Evolutionary conservation across 352 stramenopile genomes (phyloP), one percentile per base, ranked within the genome.

Genomic region (Pythium vanterpoolii): DNA sequence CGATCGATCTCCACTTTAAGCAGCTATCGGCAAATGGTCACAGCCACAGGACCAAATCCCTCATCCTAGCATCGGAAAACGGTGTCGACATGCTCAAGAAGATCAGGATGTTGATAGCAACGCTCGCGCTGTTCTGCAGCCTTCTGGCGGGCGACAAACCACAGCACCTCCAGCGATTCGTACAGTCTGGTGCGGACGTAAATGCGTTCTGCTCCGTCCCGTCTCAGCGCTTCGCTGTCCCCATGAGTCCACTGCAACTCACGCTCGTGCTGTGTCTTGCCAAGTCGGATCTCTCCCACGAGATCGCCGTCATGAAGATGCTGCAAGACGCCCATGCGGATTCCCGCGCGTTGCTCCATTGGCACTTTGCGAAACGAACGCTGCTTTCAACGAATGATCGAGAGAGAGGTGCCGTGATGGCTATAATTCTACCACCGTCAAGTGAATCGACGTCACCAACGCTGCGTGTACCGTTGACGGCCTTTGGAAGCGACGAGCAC

Each of bases 1-100:
- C 68, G 16, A 26, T 90, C 23, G 73, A 74, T 30, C 60, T 88
- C 13, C 71, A 86, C 42, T 90, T 90, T 53, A 77, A 82, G 52
- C 58, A 76, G 27, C 13, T 67, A 8, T 40, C 62, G 14, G 23
- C 69, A 18, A 69, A 55, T 16, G 56, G 68, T 39, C n/a, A 50
- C 16, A 69, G 62, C 6, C 62, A 83, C 43, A 72, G 76, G 9
- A 77, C 75, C 43, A 88, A 83, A 56, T 72, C 73, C 14, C 64
- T 90, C 13, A 66, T 79, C 7, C 58, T 90, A 4, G 73, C 70
- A 2, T 68, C 68, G 14, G 79, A 82, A 9, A 53, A 59, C 36
- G 65, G 58, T 18, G 60, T 51, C 11, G 74, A 82, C n/a, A 52
- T 52, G 11, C 64, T 76, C 7, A 66, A 75, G 26, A 56, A 56